Evolutionary conservation across 495 filamentous ascomycete species (phyloP), one percentile per base, ranked within the genome.

Genomic region (Glutinoglossum americanum): DNA sequence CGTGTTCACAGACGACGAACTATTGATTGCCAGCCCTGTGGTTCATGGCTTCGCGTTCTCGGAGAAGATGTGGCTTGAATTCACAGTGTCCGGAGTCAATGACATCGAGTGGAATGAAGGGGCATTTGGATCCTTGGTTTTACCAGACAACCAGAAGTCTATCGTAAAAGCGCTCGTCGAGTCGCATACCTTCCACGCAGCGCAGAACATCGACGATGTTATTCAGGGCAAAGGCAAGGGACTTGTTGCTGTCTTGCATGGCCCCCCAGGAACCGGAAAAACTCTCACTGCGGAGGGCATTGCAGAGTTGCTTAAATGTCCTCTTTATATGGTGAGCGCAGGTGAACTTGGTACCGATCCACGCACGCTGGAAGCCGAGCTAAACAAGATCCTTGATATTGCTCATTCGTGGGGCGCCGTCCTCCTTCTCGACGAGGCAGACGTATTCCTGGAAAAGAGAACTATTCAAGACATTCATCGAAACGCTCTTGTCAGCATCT

Each of bases 51-150:
- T 93, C 63, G 80, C 86, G 10, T 94, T 95, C 66, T 79, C 75
- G 25, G 87, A 94, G 67, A 94, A 94, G 71, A 71, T 87, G 1
- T 96, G 89, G 89, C 77, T 94, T 0, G 87, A 94, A 68, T 93
- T 94, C 63, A 82, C 80, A 23, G 80, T 96, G 51, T 87, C 83
- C 0, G 82, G 84, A 13, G 78, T 96, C 64, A 81, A 80, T 59
- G 84, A 89, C 25, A 90, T 89, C 61, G 72, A 79, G 35, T 93
- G 84, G 84, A 85, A 92, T 64, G 80, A 82, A 47, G 74, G 78
- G n/a, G 87, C 87, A 4, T 92, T 88, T 63, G 77, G 83, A 57
- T 82, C 79, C 3, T 76, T 94, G 19, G 84, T 92, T 2, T 72
- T 94, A 10, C 80, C 84, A 1, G 70, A 76, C 15, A 81, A 83